Evolutionary conservation across 2,329 filamentous ascomycete species (phyloP), one percentile per base, ranked within the genome.

Genomic region (Fulvia fulva): DNA sequence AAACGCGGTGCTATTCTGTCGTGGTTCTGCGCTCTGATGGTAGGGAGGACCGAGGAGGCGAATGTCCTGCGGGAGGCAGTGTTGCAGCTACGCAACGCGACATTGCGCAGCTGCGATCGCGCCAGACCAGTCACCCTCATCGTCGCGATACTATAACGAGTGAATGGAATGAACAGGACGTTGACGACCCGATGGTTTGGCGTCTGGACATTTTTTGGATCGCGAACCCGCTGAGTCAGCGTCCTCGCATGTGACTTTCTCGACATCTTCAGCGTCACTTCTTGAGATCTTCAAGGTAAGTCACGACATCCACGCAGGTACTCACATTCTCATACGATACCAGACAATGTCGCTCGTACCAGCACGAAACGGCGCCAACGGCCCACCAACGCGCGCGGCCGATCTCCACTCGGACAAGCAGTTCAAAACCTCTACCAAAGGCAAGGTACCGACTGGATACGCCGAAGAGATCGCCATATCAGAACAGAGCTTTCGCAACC

Each of bases 401-500:
- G 58, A 70, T 32, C 65, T 71, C 12, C 60, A 64, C 45, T 61
- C 61, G 37, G 63, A 65, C 32, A 63, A 66, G 54, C 59, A 64
- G 47, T 65, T 65, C 50, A 67, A 68, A 56, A 75, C 72, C 1
- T 71, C 70, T 12, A 74, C 73, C 28, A 73, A 72, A 63, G 78
- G 78, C 56, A 74, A 73, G 59, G 77, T 81, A 11, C 78, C 79
- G 2, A 97, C 94, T 0, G 94, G 94, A 11, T 88, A 84, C 68
- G 94, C 94, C 1, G 84, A 94, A 66, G 93, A 99, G 75, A 91
- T 89, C 0, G 89, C 85, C 66, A 85, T 99, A 63, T 96, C 90
- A 73, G 94, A 97, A 70, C 85, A 93, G 63, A 91, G 90, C 0
- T 99, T 99, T 73, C 86, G 90, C 66, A 85, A 84, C 69, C 91